Conservation (phyloP, 768 basidiomycete species). For the Pleurotus djamor region DNA sequence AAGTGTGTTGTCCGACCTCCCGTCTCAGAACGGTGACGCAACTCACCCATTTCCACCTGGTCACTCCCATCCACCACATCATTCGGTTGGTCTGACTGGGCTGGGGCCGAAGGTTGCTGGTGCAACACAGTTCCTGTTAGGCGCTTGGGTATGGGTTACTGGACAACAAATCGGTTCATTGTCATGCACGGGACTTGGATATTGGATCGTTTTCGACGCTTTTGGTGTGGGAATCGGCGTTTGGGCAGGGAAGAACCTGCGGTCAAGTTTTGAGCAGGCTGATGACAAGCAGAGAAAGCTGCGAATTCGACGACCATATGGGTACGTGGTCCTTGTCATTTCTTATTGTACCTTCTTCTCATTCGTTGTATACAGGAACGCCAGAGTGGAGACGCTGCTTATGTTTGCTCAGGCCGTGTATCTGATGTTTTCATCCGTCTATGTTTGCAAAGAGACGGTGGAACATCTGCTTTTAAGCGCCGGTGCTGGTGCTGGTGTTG, state of each 20-base stretch:
- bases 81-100: background rate
- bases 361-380: slow-evolving; percentile 40
- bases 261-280: slow-evolving; percentile 25
- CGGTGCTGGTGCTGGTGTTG: slow-evolving; percentile 39
- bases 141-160: slow-evolving; percentile 80
- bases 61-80: background rate
- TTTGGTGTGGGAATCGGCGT: slow-evolving; percentile 65
- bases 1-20: background rate
- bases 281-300: slow-evolving; percentile 20
- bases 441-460: slow-evolving; percentile 95
- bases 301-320: slow-evolving; percentile 62
- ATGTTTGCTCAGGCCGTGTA: slow-evolving; percentile 93
- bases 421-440: slow-evolving; percentile 90
- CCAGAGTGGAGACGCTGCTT: slow-evolving; percentile 65
- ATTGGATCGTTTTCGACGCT: slow-evolving; percentile 95
- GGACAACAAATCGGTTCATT: slow-evolving; percentile 90
- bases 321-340: slow-evolving; percentile 18
- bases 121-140: slow-evolving; percentile 57
- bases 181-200: slow-evolving; percentile 87
- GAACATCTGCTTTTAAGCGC: slow-evolving; percentile 85
- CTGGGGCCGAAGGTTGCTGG: slow-evolving; percentile 21
- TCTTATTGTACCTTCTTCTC: background rate
- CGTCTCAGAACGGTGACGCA: background rate
- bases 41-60: background rate
- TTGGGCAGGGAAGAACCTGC: slow-evolving; percentile 29